These are phyloP conservation scores for Alternaria rosae DNA, from an alignment of 2,329 filamentous ascomycete species.

Conservation along the genomic window DNA sequence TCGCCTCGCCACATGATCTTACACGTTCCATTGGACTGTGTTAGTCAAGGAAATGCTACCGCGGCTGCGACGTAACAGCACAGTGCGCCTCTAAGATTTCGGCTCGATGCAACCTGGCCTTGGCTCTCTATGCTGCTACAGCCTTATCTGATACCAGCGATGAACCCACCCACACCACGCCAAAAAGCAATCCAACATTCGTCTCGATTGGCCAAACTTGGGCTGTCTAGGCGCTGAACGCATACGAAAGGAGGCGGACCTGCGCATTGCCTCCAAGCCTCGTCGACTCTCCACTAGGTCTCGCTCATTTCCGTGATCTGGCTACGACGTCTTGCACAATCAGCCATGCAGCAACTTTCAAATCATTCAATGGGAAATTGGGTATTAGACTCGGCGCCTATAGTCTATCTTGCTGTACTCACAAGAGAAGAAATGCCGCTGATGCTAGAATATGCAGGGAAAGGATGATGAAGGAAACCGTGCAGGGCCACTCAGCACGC, in stretches of 20 bases:
- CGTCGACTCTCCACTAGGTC: background rate
- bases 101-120: slow-evolving; percentile 12
- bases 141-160: slow-evolving; percentile 19
- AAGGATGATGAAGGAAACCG: background rate
- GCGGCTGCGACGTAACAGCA: background rate
- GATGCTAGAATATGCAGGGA: background rate
- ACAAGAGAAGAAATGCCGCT: background rate
- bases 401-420: background rate
- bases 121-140: slow-evolving; percentile 10
- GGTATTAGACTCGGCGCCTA: background rate
- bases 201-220: background rate
- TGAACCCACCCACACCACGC: slow-evolving; percentile 4
- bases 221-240: background rate
- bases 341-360: background rate
- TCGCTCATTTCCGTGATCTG: background rate
- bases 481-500: background rate
- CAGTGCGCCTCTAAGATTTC: slow-evolving; percentile 1
- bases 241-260: background rate
- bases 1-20: background rate
- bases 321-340: background rate
- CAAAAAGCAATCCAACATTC: background rate
- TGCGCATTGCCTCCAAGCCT: background rate
- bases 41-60: background rate
- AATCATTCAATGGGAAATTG: background rate
- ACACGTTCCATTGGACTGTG: slow-evolving; percentile 1